phyloP scores from a whole-genome alignment of 1,284 basidiomycete species.

The Ceratobasidium sp. region DNA sequence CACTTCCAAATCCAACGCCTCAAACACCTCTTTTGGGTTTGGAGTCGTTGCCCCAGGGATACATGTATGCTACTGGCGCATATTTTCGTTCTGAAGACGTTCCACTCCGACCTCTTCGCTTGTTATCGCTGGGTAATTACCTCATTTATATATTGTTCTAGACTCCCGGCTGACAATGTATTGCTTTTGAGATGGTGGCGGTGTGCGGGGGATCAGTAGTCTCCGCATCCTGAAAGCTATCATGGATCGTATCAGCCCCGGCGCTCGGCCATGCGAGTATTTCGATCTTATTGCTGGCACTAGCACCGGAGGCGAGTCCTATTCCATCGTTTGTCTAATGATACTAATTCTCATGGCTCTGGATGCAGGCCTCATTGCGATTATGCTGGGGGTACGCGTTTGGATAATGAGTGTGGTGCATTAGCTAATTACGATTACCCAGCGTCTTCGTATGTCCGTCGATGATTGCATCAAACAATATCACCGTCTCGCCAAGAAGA shows the following conservation, averaged over 20 bases:
- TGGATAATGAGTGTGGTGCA: not conserved
- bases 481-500: slow-evolving; percentile 48
- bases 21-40: not conserved
- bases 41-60: slow-evolving; percentile 22
- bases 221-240: slow-evolving; percentile 37
- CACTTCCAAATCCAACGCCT: not conserved
- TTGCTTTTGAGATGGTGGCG: slow-evolving; percentile 42
- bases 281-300: slow-evolving; percentile 44
- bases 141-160: not conserved
- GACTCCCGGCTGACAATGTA: not conserved
- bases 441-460: slow-evolving; percentile 52
- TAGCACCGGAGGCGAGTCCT: slow-evolving; percentile 40
- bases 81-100: slow-evolving; percentile 22
- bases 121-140: slow-evolving; percentile 17
- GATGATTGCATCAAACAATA: slow-evolving; percentile 51
- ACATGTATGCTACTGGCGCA: slow-evolving; percentile 5
- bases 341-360: not conserved
- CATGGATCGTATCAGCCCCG: slow-evolving; percentile 37
- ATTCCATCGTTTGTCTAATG: not conserved
- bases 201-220: slow-evolving; percentile 40
- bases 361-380: slow-evolving; percentile 51
- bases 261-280: slow-evolving; percentile 41
- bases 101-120: slow-evolving; percentile 16
- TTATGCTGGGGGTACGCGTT: slow-evolving; percentile 51
- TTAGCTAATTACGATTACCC: not conserved